These are phyloP conservation scores for Nigrospora osmanthi DNA, from an alignment of 2,329 filamentous ascomycete species.

Conservation along the genomic window DNA sequence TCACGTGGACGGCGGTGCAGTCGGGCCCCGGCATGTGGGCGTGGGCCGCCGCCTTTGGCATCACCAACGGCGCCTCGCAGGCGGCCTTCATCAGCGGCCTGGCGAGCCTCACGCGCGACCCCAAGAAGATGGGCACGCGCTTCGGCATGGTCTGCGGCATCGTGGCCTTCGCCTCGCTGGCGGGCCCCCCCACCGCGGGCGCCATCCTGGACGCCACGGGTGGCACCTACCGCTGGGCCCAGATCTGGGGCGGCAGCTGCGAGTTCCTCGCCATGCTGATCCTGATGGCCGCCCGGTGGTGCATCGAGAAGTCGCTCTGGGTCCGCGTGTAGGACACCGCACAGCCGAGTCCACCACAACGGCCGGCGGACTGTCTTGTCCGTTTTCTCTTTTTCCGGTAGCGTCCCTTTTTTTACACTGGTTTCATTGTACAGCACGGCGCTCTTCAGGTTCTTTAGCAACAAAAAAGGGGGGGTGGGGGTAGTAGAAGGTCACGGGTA, in stretches of 20 bases:
- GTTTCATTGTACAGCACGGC: too few species aligned
- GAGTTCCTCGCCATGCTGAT: constrained; percentile 8
- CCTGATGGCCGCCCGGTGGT: constrained; percentile 8
- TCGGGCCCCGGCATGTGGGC: constrained; percentile 29
- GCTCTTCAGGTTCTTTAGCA: too few species aligned
- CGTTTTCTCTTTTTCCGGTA: too few species aligned
- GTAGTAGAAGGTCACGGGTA: too few species aligned
- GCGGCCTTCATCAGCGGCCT: constrained; percentile 31
- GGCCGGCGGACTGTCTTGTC: background rate
- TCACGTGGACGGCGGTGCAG: constrained; percentile 47
- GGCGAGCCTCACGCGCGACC: constrained; percentile 33
- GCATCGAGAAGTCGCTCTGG: constrained; percentile 6
- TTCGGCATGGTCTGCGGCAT: constrained; percentile 38
- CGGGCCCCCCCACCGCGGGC: constrained; percentile 35
- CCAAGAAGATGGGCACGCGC: constrained; percentile 33
- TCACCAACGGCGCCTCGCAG: constrained; percentile 33
- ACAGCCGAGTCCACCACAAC: background rate
- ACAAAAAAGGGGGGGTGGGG: too few species aligned
- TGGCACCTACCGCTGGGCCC: constrained; percentile 33
- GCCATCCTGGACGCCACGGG: constrained; percentile 33
- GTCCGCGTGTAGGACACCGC: constrained; percentile 5
- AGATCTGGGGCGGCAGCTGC: constrained; percentile 37
- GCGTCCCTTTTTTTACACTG: too few species aligned
- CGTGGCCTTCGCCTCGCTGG: constrained; percentile 31
- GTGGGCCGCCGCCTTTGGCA: constrained; percentile 35